Evolutionary conservation across 208 protist species (phyloP).

Genomic region (Leishmania tropica): DNA sequence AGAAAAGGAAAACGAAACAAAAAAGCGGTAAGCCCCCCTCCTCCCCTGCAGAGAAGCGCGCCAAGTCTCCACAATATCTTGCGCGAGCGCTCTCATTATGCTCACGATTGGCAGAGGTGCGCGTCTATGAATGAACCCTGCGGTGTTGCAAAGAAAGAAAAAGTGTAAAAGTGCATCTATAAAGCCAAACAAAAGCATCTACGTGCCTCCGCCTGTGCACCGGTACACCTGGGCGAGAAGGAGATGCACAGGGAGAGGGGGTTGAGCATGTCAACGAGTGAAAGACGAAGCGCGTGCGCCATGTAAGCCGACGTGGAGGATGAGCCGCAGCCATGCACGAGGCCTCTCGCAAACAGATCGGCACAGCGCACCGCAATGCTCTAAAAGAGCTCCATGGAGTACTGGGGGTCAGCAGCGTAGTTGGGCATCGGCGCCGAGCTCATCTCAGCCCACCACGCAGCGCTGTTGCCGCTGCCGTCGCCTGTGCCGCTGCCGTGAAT

Average conservation of each 20-base stretch:
- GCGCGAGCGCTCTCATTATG: background rate
- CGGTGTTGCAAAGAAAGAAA: slow-evolving; percentile 1
- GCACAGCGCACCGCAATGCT: background rate
- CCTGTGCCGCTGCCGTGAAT: slow-evolving; percentile 45
- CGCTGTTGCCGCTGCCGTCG: slow-evolving; percentile 35
- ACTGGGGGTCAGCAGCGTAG: slow-evolving; percentile 86
- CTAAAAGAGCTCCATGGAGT: slow-evolving; percentile 92
- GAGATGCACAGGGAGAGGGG: background rate
- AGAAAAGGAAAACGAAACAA: background rate
- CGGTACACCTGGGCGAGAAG: background rate
- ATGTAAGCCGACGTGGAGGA: background rate
- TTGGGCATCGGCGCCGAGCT: slow-evolving; percentile 78
- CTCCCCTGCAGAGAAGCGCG: background rate
- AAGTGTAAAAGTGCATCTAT: slow-evolving; percentile 7
- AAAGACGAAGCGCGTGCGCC: background rate
- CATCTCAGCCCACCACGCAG: slow-evolving; percentile 88
- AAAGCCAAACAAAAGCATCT: slow-evolving; percentile 5
- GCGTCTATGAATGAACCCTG: slow-evolving; percentile 7
- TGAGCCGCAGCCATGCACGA: background rate
- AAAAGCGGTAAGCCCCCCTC: background rate
- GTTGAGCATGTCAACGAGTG: background rate
- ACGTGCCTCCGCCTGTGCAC: background rate
- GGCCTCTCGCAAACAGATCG: background rate
- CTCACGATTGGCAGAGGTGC: background rate
- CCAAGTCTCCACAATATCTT: background rate